Base-by-base conservation (phyloP, 257 asterid genomes). In the Solanum ahanhuiri region DNA sequence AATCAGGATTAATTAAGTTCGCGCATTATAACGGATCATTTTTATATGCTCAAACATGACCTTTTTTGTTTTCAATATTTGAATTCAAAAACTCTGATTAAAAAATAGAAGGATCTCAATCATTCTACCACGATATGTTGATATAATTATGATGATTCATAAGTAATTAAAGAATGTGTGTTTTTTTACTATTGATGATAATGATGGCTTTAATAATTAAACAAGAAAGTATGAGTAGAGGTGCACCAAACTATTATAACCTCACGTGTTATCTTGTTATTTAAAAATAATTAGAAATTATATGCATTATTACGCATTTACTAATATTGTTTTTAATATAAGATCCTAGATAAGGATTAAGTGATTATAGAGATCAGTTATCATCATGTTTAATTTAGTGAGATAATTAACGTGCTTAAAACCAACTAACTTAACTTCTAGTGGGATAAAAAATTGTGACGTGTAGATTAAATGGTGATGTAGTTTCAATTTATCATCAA, bases 391-490 rank as follows among this genome's bases (percentile, higher is more conserved):
- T 51, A 51, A 51, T 51, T 51, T 83, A 90, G 76, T 72, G 72
- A 76, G 85, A 82, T 87, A 85, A 37, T 43, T 84, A 81, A 66
- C 60, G 54, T 64, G 45, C 72, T 85, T 10, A 72, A 15, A 9
- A 90, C 90, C 86, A 88, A 87, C 88, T 83, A 85, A 89, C 88
- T 86, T 86, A 89, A 79, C 33, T 58, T 86, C 88, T 22, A 83
- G 86, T 85, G 64, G n/a, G 35, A 28, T 83, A 85, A 11, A 63
- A 39, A 15, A 37, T 83, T 83, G 41, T 83, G 86, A 63, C 86
- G 76, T 64, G 86, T 51, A 37, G 54, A 64, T 83, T 11, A 39
- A 83, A 37, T 66, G 6, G 28, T 83, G 86, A 37, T 64, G 37
- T 20, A 7, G 28, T 25, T 60, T 81, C 22, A 72, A 34, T 72